Percentiles rank a stretch among this genome's conserved stretches.
phyloP scores from a whole-genome alignment of 2,329 filamentous ascomycete genomes.

The Pyricularia pennisetigena region DNA sequence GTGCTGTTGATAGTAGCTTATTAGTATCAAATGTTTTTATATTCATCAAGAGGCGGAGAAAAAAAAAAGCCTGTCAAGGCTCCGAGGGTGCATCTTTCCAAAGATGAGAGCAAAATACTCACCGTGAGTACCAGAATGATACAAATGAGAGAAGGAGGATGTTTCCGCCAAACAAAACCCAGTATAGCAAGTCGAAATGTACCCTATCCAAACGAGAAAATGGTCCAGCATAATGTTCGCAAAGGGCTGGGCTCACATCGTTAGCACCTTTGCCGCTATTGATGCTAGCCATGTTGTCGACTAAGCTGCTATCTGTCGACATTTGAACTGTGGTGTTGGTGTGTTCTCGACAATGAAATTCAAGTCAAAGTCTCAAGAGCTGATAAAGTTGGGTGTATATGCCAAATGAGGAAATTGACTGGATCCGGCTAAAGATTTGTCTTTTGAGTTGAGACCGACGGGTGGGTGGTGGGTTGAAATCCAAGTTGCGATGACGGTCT shows the following conservation, averaged over 20 bases:
- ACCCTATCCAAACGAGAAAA: constrained; percentile 28
- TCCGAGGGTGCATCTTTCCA: no score
- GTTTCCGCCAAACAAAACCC: constrained; percentile 33
- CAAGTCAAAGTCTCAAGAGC: not conserved
- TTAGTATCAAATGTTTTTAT: not conserved
- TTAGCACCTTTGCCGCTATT: not conserved
- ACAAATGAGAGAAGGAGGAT: constrained; percentile 32
- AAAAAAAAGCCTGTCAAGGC: no score
- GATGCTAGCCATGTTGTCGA: not conserved
- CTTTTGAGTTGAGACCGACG: not conserved
- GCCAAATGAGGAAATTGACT: not conserved
- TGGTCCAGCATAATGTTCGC: constrained; percentile 31
- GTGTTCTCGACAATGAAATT: not conserved
- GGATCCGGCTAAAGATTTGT: not conserved
- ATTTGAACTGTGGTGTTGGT: not conserved
- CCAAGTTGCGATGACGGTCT: not conserved
- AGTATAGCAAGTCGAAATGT: constrained; percentile 37
- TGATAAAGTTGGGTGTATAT: not conserved
- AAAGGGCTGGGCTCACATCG: constrained; percentile 20
- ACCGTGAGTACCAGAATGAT: constrained; percentile 31
- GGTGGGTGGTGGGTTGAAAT: not conserved
- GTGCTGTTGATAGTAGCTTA: not conserved
- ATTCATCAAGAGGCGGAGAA: no score
- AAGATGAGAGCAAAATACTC: constrained; percentile 9
- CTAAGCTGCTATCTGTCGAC: not conserved